Base-by-base conservation (phyloP, 1,284 basidiomycete genomes). In the Heimioporus retisporus region DNA sequence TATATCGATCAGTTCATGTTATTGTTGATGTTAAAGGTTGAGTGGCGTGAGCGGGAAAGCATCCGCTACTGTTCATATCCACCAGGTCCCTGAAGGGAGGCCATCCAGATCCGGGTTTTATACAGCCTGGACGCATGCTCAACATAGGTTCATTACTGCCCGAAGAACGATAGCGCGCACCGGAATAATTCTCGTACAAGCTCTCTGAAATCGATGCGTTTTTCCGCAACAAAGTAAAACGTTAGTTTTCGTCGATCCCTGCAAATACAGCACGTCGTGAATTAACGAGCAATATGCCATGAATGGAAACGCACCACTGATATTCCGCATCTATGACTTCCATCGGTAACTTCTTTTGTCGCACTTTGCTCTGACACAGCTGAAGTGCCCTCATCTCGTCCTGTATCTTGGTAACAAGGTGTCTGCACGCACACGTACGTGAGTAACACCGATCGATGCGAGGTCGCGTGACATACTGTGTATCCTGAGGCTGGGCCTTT, bases 241-340 rank as follows among this genome's bases (percentile, higher is more conserved):
- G 97, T 99, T 69, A 99, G 83, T 83, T 99, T 98, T 80, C 96
- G 93, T 59, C 97, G 92, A 81, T 98, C 96, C 94, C 94, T 96
- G 31, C 31, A 35, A 35, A 35, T 35, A 35, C 8, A 4, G 71
- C 2, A 65, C 2, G 31, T 16, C 42, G 50, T 65, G 25, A 68
- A 60, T 55, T n/a, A 35, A 35, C 31, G 8, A 35, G 31, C 31
- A 8, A 35, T 35, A 4, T 8, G 8, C 31, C 31, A 35, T 35
- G 31, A 35, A 35, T 8, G 8, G 40, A 60, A 25, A 18, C 91
- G 53, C 66, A 95, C 95, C 95, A 99, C 80, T 99, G 97, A 84
- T 97, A 98, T 82, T 99, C 97, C 43, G 96, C 97, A 78, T 98
- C 96, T 65, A 98, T 92, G 66, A 99, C 96, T 81, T 97, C 95